Conservation (phyloP, 2,329 filamentous ascomycete species). For the Tricladium varicosporioides region DNA sequence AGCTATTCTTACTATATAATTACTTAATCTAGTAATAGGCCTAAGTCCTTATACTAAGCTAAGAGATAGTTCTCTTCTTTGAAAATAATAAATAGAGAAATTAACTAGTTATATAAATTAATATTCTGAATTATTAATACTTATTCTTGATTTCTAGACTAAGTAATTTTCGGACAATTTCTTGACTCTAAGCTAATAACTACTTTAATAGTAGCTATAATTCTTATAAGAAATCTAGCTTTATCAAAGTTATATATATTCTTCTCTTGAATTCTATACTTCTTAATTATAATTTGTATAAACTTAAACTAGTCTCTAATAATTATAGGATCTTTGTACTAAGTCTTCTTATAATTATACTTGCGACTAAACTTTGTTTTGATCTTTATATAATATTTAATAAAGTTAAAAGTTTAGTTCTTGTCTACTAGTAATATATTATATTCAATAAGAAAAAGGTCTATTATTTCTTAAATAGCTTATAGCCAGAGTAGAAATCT, state of each 20-base stretch:
- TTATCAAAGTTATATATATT: slow-evolving; percentile 22
- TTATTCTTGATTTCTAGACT: slow-evolving; percentile 31
- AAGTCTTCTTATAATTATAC: too few species aligned
- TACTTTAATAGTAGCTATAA: slow-evolving; percentile 20
- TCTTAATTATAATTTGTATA: slow-evolving; percentile 13
- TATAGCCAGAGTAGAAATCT: too few species aligned
- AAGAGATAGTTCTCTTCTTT: slow-evolving; percentile 12
- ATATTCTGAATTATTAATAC: slow-evolving; percentile 29
- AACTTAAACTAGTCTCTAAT: too few species aligned
- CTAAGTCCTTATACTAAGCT: slow-evolving; percentile 5
- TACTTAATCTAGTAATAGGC: slow-evolving; percentile 24
- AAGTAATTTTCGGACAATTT: slow-evolving; percentile 10
- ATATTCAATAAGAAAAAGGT: slow-evolving; percentile 1
- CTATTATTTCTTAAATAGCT: slow-evolving; percentile 12
- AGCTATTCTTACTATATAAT: slow-evolving; percentile 15
- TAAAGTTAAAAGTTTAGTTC: slow-evolving; percentile 10
- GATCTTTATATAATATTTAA: slow-evolving; percentile 1
- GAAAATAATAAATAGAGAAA: slow-evolving; percentile 31
- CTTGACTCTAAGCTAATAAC: too few species aligned
- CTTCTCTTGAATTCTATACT: slow-evolving; percentile 13
- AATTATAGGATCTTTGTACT: too few species aligned
- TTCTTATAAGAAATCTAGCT: slow-evolving; percentile 26
- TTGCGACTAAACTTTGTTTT: too few species aligned
- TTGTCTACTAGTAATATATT: slow-evolving; percentile 1
- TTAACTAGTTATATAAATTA: slow-evolving; percentile 21